Percentiles rank a stretch among this genome's conserved stretches.
These are phyloP conservation scores for Ambrosiella beaveri DNA, from an alignment of 2,329 filamentous ascomycete genomes.

Conservation along the genomic window DNA sequence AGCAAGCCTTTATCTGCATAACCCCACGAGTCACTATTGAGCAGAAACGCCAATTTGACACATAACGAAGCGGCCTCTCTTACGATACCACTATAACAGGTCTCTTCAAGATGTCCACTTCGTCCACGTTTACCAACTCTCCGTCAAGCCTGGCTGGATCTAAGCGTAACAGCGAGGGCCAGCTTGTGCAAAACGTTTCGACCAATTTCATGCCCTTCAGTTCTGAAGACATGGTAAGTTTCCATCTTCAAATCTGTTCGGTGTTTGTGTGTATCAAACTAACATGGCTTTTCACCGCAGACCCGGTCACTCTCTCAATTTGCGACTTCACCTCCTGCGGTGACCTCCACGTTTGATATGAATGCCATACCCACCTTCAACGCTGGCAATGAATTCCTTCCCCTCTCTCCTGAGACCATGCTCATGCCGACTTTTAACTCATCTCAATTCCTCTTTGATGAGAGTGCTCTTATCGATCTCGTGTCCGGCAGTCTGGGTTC, in stretches of 20 bases:
- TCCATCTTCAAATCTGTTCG: neutral
- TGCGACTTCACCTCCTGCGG: neutral
- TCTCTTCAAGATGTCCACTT: neutral
- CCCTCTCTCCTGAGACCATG: neutral
- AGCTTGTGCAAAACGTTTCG: neutral
- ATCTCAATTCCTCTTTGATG: neutral
- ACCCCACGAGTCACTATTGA: neutral
- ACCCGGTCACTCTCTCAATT: neutral
- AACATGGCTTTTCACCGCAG: neutral
- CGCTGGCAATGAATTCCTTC: neutral
- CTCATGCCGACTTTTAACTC: neutral
- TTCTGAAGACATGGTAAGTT: constrained; percentile 5
- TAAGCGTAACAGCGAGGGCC: constrained; percentile 12
- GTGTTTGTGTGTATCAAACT: neutral
- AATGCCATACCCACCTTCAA: neutral
- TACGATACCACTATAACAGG: neutral
- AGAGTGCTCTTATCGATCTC: neutral
- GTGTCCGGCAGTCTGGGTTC: neutral
- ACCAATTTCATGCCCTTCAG: neutral
- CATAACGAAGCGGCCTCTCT: neutral
- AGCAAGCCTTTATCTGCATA: neutral
- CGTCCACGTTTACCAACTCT: neutral
- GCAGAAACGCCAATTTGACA: constrained; percentile 7
- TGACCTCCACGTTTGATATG: constrained; percentile 1
- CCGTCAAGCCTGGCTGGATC: constrained; percentile 2